Percentiles rank a stretch among this genome's conserved stretches.
Evolutionary conservation across 495 filamentous ascomycete genomes (phyloP).

Genomic region (Aspergillus ostianus): DNA sequence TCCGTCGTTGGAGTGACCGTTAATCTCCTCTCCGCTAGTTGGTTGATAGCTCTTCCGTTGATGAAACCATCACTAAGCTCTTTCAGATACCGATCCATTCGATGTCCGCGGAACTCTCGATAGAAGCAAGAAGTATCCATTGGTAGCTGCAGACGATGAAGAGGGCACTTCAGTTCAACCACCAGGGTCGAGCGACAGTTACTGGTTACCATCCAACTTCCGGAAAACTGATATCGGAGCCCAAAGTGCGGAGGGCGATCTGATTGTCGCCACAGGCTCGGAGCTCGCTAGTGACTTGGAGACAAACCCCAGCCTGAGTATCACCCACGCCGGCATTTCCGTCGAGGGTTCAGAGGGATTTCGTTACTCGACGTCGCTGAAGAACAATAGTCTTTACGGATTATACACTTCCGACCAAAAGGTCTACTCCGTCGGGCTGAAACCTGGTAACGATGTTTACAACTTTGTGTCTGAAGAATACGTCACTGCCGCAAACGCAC

Average conservation of each 20-base stretch:
- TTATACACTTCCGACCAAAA: constrained; percentile 3
- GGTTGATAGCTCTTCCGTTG: not conserved
- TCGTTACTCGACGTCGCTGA: not conserved
- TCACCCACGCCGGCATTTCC: constrained; percentile 2
- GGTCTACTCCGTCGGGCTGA: constrained; percentile 3
- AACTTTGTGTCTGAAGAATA: not conserved
- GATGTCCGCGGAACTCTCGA: not conserved
- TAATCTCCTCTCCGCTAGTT: not conserved
- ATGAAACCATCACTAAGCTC: not conserved
- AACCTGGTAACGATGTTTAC: not conserved
- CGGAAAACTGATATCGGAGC: constrained; percentile 2
- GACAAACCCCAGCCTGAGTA: not conserved
- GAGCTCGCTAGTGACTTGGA: not conserved
- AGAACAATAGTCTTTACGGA: constrained; percentile 5
- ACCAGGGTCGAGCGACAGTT: not conserved
- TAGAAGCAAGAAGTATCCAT: constrained; percentile 2
- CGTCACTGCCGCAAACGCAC: not conserved
- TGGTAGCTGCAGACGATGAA: not conserved
- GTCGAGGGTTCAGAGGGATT: not conserved
- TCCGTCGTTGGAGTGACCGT: constrained; percentile 1
- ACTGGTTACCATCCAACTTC: constrained; percentile 2
- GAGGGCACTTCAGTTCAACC: not conserved
- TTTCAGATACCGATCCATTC: constrained; percentile 1
- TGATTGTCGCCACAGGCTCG: constrained; percentile 1
- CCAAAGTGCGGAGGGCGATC: not conserved